Evolutionary conservation across 2,329 filamentous ascomycete genomes (phyloP).

Genomic region (Fusarium armeniacum): DNA sequence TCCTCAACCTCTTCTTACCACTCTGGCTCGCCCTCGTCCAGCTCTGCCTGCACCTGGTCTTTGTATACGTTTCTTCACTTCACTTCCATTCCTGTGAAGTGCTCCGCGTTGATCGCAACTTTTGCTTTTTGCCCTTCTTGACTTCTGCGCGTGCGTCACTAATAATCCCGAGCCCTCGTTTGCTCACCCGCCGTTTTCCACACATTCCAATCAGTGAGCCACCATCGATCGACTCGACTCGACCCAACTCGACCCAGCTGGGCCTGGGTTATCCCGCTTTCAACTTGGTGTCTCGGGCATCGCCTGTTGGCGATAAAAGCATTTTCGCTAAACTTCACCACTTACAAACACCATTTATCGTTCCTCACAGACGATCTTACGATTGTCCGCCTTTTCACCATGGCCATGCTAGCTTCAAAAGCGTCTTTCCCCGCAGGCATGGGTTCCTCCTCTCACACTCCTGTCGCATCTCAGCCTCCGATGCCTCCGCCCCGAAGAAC

Average conservation of each 20-base stretch:
- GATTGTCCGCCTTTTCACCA: constrained; percentile 52
- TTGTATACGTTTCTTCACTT: constrained; percentile 36
- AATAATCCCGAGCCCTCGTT: constrained; percentile 40
- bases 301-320: constrained; percentile 29
- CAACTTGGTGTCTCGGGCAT: constrained; percentile 44
- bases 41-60: constrained; percentile 9
- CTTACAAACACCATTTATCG: constrained; percentile 8
- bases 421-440: constrained; percentile 73
- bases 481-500: constrained; percentile 67
- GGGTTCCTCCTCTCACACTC: constrained; percentile 62
- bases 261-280: constrained; percentile 43
- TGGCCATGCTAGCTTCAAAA: constrained; percentile 86
- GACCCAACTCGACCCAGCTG: constrained; percentile 29
- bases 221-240: constrained; percentile 39
- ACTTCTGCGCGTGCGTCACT: constrained; percentile 28
- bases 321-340: constrained; percentile 6
- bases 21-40: constrained; percentile 17
- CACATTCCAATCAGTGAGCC: constrained; percentile 34
- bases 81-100: constrained; percentile 24
- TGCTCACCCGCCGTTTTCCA: constrained; percentile 8
- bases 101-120: constrained; percentile 49
- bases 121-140: constrained; percentile 26
- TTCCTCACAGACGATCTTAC: constrained; percentile 20
- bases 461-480: constrained; percentile 63
- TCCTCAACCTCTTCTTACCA: constrained; percentile 30